These are phyloP conservation scores for Apodospora peruviana DNA, from an alignment of 495 filamentous ascomycete genomes.

Conservation along the genomic window DNA sequence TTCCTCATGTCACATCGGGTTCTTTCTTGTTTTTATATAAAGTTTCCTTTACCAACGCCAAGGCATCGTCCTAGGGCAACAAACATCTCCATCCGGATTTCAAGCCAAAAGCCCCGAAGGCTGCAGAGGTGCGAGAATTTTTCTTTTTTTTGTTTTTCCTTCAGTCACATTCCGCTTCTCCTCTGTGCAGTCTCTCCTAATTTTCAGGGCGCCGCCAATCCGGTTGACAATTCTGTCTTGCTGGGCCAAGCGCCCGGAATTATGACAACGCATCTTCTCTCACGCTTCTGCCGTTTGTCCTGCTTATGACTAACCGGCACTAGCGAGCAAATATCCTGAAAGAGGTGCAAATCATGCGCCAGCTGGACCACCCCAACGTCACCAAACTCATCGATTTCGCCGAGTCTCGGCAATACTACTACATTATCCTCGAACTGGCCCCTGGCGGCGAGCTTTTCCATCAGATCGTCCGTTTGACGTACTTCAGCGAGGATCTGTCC, in stretches of 20 bases:
- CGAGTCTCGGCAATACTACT: constrained; percentile 93
- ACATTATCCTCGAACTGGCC: constrained; percentile 91
- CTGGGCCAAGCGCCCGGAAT: constrained; percentile 15
- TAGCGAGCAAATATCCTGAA: constrained; percentile 96
- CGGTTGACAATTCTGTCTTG: constrained; percentile 1
- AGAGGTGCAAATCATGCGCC: constrained; percentile 97
- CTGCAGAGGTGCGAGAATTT: constrained; percentile 86
- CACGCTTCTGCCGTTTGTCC: background rate
- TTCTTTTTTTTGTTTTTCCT: constrained; percentile 31
- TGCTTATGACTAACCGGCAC: constrained; percentile 11
- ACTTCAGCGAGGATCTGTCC: constrained; percentile 94
- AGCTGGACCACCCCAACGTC: constrained; percentile 92
- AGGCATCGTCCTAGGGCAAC: constrained; percentile 60
- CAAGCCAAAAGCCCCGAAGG: constrained; percentile 80
- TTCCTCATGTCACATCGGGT: constrained; percentile 15
- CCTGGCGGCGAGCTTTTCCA: constrained; percentile 96
- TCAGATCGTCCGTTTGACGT: constrained; percentile 95
- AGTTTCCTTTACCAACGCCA: constrained; percentile 37
- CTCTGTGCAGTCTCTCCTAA: constrained; percentile 7
- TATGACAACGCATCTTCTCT: background rate
- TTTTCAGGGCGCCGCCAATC: constrained; percentile 2
- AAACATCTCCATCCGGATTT: constrained; percentile 89
- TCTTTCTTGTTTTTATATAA: constrained; percentile 17
- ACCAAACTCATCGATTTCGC: constrained; percentile 89
- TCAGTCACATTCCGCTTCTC: background rate